Conservation (phyloP, 768 basidiomycete genomes). For the Hebeloma cylindrosporum region DNA sequence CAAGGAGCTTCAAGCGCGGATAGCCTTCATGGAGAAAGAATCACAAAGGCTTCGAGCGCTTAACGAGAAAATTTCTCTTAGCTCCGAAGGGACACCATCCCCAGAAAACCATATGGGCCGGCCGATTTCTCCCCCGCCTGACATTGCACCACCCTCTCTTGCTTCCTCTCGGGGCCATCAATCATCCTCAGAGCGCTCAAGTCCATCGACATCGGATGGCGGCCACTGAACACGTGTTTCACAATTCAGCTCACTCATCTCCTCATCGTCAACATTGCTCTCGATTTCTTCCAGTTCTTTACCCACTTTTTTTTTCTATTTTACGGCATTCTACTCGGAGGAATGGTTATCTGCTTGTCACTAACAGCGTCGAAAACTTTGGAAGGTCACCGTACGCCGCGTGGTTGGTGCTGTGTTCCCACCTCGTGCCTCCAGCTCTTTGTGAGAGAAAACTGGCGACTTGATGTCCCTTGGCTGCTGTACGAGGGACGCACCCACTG, state of each 20-base stretch:
- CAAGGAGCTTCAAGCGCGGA: conserved; percentile 67
- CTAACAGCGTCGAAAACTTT: conserved; percentile 17
- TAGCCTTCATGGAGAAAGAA: conserved; percentile 66
- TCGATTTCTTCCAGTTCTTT: conserved; percentile 26
- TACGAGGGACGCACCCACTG: conserved; percentile 13
- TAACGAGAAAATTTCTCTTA: conserved; percentile 83
- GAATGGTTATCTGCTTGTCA: conserved; percentile 29
- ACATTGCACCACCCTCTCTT: conserved; percentile 46
- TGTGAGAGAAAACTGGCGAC: conserved; percentile 9
- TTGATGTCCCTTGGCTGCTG: conserved; percentile 16
- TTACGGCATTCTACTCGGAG: conserved; percentile 26
- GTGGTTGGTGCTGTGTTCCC: conserved; percentile 16
- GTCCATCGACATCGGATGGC: conserved; percentile 49
- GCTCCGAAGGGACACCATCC: conserved; percentile 54
- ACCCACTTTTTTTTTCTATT: conserved; percentile 26
- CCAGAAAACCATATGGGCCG: conserved; percentile 48
- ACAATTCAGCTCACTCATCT: conserved; percentile 35
- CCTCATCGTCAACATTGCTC: conserved; percentile 22
- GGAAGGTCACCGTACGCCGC: conserved; percentile 25
- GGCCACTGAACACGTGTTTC: conserved; percentile 42
- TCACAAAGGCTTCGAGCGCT: conserved; percentile 67
- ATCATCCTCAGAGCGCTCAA: conserved; percentile 64
- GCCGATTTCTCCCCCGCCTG: conserved; percentile 67
- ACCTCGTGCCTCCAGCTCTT: conserved; percentile 9
- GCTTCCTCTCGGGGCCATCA: conserved; percentile 59